Evolutionary conservation across 1,139 yeast genomes (phyloP).

Genomic region (Nakaseomyces bracarensis): DNA sequence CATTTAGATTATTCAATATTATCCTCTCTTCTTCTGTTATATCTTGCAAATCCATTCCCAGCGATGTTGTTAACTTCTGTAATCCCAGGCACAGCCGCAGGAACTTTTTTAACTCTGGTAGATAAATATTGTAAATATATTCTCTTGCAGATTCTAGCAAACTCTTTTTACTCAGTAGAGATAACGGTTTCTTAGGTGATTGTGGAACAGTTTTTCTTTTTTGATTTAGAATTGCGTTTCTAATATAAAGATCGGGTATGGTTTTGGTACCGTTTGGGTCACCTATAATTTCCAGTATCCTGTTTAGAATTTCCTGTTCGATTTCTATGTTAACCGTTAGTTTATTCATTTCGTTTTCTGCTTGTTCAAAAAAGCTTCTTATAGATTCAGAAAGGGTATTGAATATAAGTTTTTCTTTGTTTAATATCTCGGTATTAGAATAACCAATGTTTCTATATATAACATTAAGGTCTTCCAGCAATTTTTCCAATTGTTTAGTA

Average conservation of each 20-base stretch:
- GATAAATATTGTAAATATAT: conserved; percentile 28
- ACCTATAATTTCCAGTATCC: conserved; percentile 28
- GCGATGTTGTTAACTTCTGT: conserved; percentile 13
- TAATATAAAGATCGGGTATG: conserved; percentile 35
- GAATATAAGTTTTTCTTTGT: conserved; percentile 33
- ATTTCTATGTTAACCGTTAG: conserved; percentile 28
- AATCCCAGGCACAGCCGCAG: conserved; percentile 20
- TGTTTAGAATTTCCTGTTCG: conserved; percentile 28
- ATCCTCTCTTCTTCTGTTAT: conserved; percentile 3
- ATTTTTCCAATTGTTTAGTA: conserved; percentile 30
- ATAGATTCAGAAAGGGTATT: conserved; percentile 32
- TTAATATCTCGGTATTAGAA: conserved; percentile 32
- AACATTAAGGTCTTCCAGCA: conserved; percentile 31
- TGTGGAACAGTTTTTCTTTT: conserved; percentile 26
- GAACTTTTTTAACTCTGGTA: conserved; percentile 25
- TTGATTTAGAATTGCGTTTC: conserved; percentile 32
- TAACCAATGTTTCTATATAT: conserved; percentile 36
- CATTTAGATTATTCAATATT: conserved; percentile 2
- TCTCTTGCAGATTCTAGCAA: conserved; percentile 29
- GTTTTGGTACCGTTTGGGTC: conserved; percentile 34
- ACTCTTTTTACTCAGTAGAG: conserved; percentile 31
- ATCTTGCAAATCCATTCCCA: conserved; percentile 7
- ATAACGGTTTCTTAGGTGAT: conserved; percentile 30
- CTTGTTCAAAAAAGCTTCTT: conserved; percentile 32
- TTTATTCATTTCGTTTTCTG: conserved; percentile 30